Evolutionary conservation across 148 eudicot species (phyloP), one percentile per base, ranked within the genome.

Genomic region (Diospyros kaki): DNA sequence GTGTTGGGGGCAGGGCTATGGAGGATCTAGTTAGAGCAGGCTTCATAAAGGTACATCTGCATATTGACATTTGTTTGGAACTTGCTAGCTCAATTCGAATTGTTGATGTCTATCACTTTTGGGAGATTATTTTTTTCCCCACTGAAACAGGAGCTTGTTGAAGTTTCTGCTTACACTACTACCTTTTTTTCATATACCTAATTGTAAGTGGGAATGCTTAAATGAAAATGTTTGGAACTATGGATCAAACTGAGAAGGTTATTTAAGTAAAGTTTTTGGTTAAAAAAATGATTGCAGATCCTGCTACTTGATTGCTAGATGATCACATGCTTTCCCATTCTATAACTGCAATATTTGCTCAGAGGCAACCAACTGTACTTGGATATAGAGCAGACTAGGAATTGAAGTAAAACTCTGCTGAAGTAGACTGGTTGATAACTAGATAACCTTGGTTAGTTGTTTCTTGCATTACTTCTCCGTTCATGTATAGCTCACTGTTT

Each of bases 1-100:
- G 99, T 61, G 91, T 95, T 48, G 99, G 99, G 13, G 99, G 99
- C 44, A 86, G 91, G 77, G 98, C 99, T 28, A 95, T 93, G 99
- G 99, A 95, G 79, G 91, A 93, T 79, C 89, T 95, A 56, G 97
- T 95, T 83, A 83, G 80, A 83, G 93, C 80, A 51, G 98, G 98
- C 79, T 82, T 95, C 72, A 91, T 95, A 78, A 94, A 93, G 98
- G 99, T 93, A 77, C 2, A 68, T 13, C 14, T 40, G 6, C 41
- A 58, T 41, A 39, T 58, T 67, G 58, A 42, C 44, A 58, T 17
- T 58, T 56, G 60, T 48, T 53, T 6, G 3, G 8, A 73, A 51
- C 39, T 52, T n/a, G 50, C 44, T 14, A 38, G 38, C 58, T 73
- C 40, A 3, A 50, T 73, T 28, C 28, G 28, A 28, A 28, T 28